A percentile compares a stretch with the other conserved stretches of the same genome.
phyloP scores from a whole-genome alignment of 2,329 filamentous ascomycete genomes.

The Canariomyces notabilis region DNA sequence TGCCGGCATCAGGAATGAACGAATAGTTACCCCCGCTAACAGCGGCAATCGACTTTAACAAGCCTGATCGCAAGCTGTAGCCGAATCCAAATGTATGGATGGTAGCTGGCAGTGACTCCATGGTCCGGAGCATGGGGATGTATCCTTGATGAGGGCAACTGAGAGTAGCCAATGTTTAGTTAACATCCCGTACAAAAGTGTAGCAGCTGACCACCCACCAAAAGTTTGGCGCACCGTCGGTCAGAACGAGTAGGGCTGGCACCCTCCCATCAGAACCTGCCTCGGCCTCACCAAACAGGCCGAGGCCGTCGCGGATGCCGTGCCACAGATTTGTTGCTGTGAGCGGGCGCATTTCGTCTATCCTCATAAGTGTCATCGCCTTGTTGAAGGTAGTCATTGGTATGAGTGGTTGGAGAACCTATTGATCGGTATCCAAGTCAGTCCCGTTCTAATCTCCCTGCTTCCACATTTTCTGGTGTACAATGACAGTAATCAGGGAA shows the following conservation, averaged over 20 bases:
- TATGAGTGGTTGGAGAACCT: constrained; percentile 41
- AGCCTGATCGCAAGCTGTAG: constrained; percentile 43
- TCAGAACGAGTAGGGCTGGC: constrained; percentile 49
- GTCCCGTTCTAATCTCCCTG: background rate
- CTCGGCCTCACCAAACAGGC: constrained; percentile 36
- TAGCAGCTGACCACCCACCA: no score
- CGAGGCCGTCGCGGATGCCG: constrained; percentile 47
- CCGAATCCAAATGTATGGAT: constrained; percentile 54
- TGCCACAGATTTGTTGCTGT: constrained; percentile 53
- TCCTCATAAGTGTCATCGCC: constrained; percentile 33
- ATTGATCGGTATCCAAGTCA: background rate
- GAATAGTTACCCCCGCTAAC: constrained; percentile 52
- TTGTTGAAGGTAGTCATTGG: constrained; percentile 47
- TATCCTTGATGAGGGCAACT: constrained; percentile 49
- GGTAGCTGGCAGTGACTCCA: constrained; percentile 37
- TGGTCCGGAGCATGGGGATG: constrained; percentile 46
- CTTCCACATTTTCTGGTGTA: background rate
- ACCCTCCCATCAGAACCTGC: constrained; percentile 34
- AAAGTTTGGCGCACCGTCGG: constrained; percentile 51
- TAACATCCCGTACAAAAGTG: no score
- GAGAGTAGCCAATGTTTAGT: no score
- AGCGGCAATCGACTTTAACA: constrained; percentile 57
- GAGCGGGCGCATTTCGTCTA: constrained; percentile 37
- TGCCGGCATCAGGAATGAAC: constrained; percentile 58
- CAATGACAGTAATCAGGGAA: background rate